Conservation (phyloP, 2,329 filamentous ascomycete species). For the Colletotrichum sp. region DNA sequence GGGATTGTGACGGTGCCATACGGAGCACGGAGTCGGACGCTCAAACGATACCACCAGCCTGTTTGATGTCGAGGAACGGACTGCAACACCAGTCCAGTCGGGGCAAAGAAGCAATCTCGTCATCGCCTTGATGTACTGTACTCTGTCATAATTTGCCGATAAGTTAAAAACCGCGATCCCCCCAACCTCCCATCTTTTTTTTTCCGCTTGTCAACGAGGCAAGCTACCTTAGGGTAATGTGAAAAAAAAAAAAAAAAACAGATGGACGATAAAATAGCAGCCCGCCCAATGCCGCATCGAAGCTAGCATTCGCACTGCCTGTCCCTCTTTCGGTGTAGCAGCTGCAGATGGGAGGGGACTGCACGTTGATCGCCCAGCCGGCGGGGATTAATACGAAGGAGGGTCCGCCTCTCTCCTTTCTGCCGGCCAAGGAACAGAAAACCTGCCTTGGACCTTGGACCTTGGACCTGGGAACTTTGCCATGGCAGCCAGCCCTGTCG, state of each 20-base stretch:
- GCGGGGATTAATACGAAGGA: constrained; percentile 20
- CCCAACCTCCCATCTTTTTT: neutral
- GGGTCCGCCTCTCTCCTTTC: constrained; percentile 7
- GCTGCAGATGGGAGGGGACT: neutral
- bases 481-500: constrained; percentile 7
- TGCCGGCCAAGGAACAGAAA: constrained; percentile 12
- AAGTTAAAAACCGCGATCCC: too few species aligned
- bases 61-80: neutral
- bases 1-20: neutral
- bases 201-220: too few species aligned
- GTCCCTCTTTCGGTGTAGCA: neutral
- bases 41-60: neutral
- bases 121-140: neutral
- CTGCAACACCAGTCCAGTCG: neutral
- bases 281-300: neutral
- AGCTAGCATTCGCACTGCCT: neutral
- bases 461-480: neutral
- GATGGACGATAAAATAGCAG: neutral
- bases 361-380: constrained; percentile 8
- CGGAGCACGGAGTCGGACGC: neutral
- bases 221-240: too few species aligned
- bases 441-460: constrained; percentile 5
- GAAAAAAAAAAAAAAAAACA: too few species aligned
- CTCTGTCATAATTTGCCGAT: too few species aligned
- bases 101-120: neutral